Evolutionary conservation across 208 protist genomes (phyloP), one percentile per base, ranked within the genome.

Genomic region (Angomonas desouzai): DNA sequence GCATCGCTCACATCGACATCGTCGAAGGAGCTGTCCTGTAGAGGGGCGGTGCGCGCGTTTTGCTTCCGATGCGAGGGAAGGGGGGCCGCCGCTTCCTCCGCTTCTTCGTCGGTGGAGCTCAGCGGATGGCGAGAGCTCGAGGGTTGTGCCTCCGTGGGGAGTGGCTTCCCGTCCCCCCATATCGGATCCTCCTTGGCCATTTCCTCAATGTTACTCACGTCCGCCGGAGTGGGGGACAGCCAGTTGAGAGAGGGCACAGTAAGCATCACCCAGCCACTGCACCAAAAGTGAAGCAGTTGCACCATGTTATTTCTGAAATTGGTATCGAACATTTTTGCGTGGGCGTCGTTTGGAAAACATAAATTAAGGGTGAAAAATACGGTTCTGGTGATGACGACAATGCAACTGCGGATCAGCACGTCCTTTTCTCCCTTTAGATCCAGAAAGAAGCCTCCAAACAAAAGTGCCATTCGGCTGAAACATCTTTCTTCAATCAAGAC

Each of bases 291-390:
- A 49, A 91, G 81, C 29, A 87, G 68, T 3, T 83, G 84, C 48
- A 89, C 68, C 38, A 96, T 33, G 55, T 89, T 85, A 7, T 79
- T 57, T 56, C 87, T 81, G 57, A 93, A 85, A 27, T 74, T 63
- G 7, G 70, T 63, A 62, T 91, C 75, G 61, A 93, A 90, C 20
- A 92, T 1, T 34, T 76, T 58, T 6, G 88, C 83, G 40, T 85
- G 68, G 43, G 79, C 71, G 69, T 96, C 90, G 51, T 93, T 93
- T 1, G 87, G 85, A 48, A 96, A 96, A 65, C 76, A 81, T 40
- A 82, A 83, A 11, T 82, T 58, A 2, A 91, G 69, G 16, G 62
- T 68, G 62, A 79, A 96, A 57, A 91, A 81, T 16, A 74, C 76
- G 1, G 82, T 70, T 51, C 83, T 84, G 2, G 78, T 73, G 1